These are phyloP conservation scores for Lithohypha guttulata DNA, from an alignment of 2,329 filamentous ascomycete species.

Conservation along the genomic window DNA sequence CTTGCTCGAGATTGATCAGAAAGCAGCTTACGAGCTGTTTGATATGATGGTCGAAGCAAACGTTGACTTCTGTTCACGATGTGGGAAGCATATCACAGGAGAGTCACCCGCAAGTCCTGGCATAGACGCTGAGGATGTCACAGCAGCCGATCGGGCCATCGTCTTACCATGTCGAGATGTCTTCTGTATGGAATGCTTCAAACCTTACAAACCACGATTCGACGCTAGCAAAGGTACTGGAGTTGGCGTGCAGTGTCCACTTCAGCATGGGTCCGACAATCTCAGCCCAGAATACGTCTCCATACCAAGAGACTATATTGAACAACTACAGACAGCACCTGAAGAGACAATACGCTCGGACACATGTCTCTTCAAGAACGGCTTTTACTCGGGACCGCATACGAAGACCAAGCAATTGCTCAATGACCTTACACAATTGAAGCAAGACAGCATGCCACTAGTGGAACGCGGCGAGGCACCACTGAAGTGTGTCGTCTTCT, in stretches of 20 bases:
- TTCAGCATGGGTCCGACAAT: constrained; percentile 56
- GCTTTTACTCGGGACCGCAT: constrained; percentile 66
- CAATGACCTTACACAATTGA: constrained; percentile 57
- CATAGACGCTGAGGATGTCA: constrained; percentile 44
- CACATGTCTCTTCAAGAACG: constrained; percentile 23
- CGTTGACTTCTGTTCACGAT: constrained; percentile 61
- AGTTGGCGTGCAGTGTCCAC: constrained; percentile 29
- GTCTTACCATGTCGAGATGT: constrained; percentile 85
- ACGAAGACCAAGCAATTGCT: constrained; percentile 83
- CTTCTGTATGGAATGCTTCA: constrained; percentile 65
- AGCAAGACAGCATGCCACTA: constrained; percentile 46
- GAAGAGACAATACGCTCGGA: constrained; percentile 32
- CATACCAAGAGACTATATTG: constrained; percentile 50
- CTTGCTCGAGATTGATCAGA: constrained; percentile 48
- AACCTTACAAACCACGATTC: constrained; percentile 46
- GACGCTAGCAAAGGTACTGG: constrained; percentile 30
- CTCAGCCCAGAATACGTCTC: constrained; percentile 56
- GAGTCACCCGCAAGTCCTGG: constrained; percentile 27
- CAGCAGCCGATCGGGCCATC: constrained; percentile 52
- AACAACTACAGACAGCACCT: constrained; percentile 42
- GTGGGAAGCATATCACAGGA: constrained; percentile 51
- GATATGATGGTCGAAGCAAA: constrained; percentile 74
- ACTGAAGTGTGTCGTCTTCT: constrained; percentile 89
- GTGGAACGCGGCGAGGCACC: constrained; percentile 54
- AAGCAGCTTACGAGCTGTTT: constrained; percentile 76